Evolutionary conservation across 768 basidiomycete genomes (phyloP).

Genomic region (Tubosaeta brunneosetosa): DNA sequence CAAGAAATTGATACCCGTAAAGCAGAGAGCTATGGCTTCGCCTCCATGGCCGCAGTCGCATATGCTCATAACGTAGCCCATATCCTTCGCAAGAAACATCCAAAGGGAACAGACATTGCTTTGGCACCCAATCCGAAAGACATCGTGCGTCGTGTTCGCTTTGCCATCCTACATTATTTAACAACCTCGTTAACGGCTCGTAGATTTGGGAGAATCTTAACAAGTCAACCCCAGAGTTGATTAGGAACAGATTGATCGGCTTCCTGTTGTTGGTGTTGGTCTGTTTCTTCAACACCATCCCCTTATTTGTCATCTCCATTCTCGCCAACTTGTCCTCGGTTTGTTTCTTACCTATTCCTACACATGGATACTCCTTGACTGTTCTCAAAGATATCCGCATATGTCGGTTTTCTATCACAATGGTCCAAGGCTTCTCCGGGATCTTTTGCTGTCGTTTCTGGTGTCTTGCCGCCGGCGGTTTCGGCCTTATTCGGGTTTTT

Average conservation of each 20-base stretch:
- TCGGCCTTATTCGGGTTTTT: conserved; percentile 87
- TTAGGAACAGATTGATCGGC: conserved; percentile 68
- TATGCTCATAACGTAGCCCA: conserved; percentile 85
- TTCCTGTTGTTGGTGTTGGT: conserved; percentile 71
- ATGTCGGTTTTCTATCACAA: conserved; percentile 65
- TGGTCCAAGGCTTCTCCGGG: conserved; percentile 63
- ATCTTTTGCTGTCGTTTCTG: conserved; percentile 82
- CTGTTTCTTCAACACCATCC: conserved; percentile 94
- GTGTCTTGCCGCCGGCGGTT: conserved; percentile 88
- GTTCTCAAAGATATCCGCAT: conserved; percentile 38
- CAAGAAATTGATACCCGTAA: conserved; percentile 65
- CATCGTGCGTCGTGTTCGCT: conserved; percentile 49
- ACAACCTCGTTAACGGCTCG: background rate
- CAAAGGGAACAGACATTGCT: conserved; percentile 65
- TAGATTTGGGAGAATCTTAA: conserved; percentile 92
- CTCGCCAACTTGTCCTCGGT: conserved; percentile 87
- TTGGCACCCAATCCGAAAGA: conserved; percentile 89
- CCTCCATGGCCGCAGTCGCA: conserved; percentile 82
- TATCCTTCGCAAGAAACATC: conserved; percentile 59
- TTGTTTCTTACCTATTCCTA: conserved; percentile 21
- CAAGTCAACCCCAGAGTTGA: conserved; percentile 59
- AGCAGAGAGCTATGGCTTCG: conserved; percentile 89
- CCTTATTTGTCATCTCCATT: conserved; percentile 84
- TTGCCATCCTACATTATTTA: background rate
- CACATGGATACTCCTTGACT: background rate